A percentile compares a stretch with the other conserved stretches of the same genome.
Conservation (phyloP, 768 basidiomycete genomes). For the Rhizopogon vinicolor region DNA sequence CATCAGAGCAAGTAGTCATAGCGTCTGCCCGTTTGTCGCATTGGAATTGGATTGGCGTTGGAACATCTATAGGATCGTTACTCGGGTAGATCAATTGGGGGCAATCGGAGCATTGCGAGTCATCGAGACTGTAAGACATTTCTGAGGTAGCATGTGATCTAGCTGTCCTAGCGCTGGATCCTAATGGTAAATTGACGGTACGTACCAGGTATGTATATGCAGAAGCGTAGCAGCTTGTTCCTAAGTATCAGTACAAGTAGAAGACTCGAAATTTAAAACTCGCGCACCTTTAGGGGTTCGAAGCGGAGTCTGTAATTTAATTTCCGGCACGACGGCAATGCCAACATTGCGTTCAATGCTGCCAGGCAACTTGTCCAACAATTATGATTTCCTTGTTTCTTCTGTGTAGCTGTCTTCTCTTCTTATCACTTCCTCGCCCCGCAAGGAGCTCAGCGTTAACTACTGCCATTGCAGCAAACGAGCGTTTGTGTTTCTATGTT, state of each 20-base stretch:
- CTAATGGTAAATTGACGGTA: neutral
- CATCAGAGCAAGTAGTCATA: neutral
- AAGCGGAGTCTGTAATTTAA: neutral
- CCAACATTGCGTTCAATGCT: neutral
- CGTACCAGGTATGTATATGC: neutral
- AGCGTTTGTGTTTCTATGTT: constrained; percentile 89
- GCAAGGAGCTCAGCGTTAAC: constrained; percentile 67
- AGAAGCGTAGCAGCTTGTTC: neutral
- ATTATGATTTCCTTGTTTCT: constrained; percentile 19
- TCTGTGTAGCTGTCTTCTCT: constrained; percentile 15
- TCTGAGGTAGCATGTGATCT: neutral
- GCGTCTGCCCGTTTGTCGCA: neutral
- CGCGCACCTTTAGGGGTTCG: too few relatives aligned
- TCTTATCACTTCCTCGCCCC: constrained; percentile 28
- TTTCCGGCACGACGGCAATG: constrained; percentile 13
- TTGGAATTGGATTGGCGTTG: neutral
- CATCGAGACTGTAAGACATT: neutral
- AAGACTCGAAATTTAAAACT: too few relatives aligned
- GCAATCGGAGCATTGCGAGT: neutral
- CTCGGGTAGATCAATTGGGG: neutral
- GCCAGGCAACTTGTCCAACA: neutral
- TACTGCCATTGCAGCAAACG: constrained; percentile 72
- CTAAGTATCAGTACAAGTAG: neutral
- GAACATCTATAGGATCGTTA: neutral
- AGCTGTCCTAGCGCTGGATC: too few relatives aligned